phyloP scores from a whole-genome alignment of 768 basidiomycete genomes.

The Podaxis sp. region DNA sequence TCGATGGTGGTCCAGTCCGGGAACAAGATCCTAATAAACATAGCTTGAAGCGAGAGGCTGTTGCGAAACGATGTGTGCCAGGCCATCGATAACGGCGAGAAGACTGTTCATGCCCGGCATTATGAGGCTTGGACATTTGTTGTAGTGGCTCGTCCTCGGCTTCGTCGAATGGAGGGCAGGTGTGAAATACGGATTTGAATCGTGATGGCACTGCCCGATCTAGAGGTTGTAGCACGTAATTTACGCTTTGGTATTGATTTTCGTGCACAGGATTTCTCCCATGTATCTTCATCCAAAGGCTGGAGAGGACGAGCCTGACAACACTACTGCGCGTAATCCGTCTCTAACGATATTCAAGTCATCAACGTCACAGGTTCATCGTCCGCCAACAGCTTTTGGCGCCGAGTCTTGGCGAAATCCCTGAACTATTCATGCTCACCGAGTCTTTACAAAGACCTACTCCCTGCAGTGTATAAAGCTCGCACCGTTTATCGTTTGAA shows the following conservation, averaged over 20 bases:
- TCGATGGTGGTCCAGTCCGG: constrained; percentile 50
- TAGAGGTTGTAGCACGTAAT: background rate
- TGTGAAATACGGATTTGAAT: constrained; percentile 61
- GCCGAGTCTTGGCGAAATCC: too few species aligned
- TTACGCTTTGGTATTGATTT: background rate
- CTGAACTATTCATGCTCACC: too few species aligned
- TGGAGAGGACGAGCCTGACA: too few species aligned
- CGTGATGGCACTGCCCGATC: background rate
- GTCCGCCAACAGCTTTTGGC: too few species aligned
- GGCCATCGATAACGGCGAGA: constrained; percentile 60
- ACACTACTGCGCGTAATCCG: too few species aligned
- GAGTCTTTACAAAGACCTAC: too few species aligned
- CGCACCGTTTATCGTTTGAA: too few species aligned
- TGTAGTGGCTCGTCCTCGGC: constrained; percentile 66
- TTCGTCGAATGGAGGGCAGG: constrained; percentile 58
- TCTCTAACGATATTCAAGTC: too few species aligned
- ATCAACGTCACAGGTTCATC: too few species aligned
- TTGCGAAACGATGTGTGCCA: constrained; percentile 58
- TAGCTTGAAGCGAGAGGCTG: constrained; percentile 58
- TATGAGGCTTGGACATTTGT: constrained; percentile 48
- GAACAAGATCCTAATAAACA: constrained; percentile 55
- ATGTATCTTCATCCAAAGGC: background rate
- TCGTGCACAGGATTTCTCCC: background rate
- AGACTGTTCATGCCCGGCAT: constrained; percentile 55
- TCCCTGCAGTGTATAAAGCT: too few species aligned